Evolutionary conservation across 495 filamentous ascomycete species (phyloP), one percentile per base, ranked within the genome.

Genomic region (Parachaetomium inaequale): DNA sequence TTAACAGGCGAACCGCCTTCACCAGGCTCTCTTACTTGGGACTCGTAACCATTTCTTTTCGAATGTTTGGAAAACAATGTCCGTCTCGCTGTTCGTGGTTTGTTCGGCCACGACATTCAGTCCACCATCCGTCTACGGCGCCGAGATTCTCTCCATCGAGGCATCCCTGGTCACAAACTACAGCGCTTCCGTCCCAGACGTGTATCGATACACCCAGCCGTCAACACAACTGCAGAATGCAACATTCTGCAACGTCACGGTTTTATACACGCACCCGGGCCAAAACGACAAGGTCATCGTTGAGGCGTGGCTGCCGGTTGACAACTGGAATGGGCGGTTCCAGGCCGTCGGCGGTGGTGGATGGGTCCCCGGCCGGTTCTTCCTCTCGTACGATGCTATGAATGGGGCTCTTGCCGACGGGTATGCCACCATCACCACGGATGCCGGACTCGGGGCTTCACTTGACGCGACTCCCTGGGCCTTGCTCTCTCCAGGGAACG

Each of bases 341-440:
- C 68, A 75, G 46, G 74, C 67, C 12, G 40, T 79, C 15, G 81
- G 82, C 7, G 81, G 82, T 0, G 77, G 71, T 5, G 80, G 76
- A 5, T 85, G 63, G 32, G 56, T 56, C 11, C 74, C 76, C 12
- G 75, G 76, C 50, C 17, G 59, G 0, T 59, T 51, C 19, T 29
- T 28, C 31, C 56, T 66, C 17, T 23, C 57, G 7, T 64, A 61
- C 63, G 53, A 42, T 4, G 67, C 29, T 26, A 75, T 73, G 70
- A 58, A 51, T 47, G 67, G 63, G 4, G 72, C 42, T 10, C 4
- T 45, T 6, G 42, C 17, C 4, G 42, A 45, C n/a, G 42, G 42
- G 0, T 81, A 77, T 43, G 67, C 76, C 0, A 64, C 75, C 29
- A 66, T 68, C 1, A 71, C 72, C 1, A 80, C 75, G 0, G 76